Evolutionary conservation across 176 grass and related monocot genomes (phyloP).

Genomic region (Leersia perrieri): DNA sequence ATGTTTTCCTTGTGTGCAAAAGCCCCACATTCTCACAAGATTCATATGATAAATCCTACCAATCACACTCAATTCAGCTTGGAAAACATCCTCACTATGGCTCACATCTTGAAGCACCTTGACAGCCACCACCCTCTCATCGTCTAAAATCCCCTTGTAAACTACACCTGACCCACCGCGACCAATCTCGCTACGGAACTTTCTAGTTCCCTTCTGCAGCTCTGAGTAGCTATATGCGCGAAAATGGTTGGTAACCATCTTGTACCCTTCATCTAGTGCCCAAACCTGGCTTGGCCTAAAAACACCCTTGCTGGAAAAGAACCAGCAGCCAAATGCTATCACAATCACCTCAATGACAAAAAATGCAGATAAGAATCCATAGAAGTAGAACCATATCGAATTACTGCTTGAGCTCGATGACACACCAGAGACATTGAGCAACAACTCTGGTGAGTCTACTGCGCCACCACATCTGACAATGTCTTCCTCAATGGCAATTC

Average conservation of each 20-base stretch:
- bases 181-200: constrained; percentile 36
- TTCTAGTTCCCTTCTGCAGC: constrained; percentile 42
- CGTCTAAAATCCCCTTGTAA: constrained; percentile 42
- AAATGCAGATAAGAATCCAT: constrained; percentile 40
- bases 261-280: constrained; percentile 32
- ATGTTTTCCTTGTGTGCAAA: constrained; percentile 10
- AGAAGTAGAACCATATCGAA: constrained; percentile 35
- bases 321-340: constrained; percentile 43
- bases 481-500: neutral
- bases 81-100: constrained; percentile 32
- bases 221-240: constrained; percentile 41
- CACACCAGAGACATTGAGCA: neutral
- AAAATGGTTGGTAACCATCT: constrained; percentile 32
- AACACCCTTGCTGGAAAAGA: constrained; percentile 37
- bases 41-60: constrained; percentile 36
- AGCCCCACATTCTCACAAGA: constrained; percentile 29
- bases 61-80: constrained; percentile 23
- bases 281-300: constrained; percentile 21
- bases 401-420: neutral
- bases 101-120: constrained; percentile 38
- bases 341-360: constrained; percentile 34
- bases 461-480: neutral
- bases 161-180: constrained; percentile 47
- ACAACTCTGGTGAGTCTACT: neutral
- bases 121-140: constrained; percentile 34